Conservation (phyloP, 2,329 filamentous ascomycete genomes). For the Microascus cirrosus region DNA sequence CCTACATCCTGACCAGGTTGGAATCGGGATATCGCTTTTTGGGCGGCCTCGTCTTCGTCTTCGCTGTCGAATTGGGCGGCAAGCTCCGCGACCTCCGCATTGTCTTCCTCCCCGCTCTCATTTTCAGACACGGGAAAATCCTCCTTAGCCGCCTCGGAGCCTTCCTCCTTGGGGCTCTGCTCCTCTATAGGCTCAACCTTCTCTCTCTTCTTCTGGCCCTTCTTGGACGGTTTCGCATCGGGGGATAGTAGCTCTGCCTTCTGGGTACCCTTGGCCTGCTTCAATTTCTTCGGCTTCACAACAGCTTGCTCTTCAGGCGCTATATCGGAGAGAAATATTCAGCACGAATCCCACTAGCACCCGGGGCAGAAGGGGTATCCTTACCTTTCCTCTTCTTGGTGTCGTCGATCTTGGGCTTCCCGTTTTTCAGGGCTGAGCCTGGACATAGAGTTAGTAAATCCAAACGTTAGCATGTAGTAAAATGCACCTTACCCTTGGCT, state of each 20-base stretch:
- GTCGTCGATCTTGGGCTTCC: slow-evolving; percentile 6
- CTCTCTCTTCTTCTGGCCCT: slow-evolving; percentile 14
- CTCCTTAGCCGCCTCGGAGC: not conserved
- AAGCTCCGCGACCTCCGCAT: slow-evolving; percentile 18
- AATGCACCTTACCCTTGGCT: slow-evolving; percentile 17
- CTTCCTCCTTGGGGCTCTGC: not conserved
- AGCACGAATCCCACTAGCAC: not conserved
- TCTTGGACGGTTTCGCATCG: slow-evolving; percentile 22
- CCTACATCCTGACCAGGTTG: slow-evolving; percentile 38
- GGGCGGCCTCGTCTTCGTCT: slow-evolving; percentile 22
- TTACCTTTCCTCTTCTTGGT: slow-evolving; percentile 25
- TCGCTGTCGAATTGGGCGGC: slow-evolving; percentile 32
- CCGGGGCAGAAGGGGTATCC: slow-evolving; percentile 4
- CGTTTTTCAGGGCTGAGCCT: slow-evolving; percentile 5
- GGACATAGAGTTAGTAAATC: not conserved
- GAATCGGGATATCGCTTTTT: slow-evolving; percentile 23
- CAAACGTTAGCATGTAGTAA: not conserved
- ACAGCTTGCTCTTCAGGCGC: slow-evolving; percentile 33
- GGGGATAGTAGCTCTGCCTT: slow-evolving; percentile 14
- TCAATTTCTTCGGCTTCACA: slow-evolving; percentile 32
- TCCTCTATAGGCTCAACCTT: slow-evolving; percentile 9
- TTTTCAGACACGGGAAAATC: slow-evolving; percentile 9
- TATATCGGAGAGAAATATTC: slow-evolving; percentile 8
- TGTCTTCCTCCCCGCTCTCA: slow-evolving; percentile 27
- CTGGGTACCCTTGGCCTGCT: slow-evolving; percentile 23